Conservation (phyloP, 352 stramenopile species). For the Phytophthora capsici region DNA sequence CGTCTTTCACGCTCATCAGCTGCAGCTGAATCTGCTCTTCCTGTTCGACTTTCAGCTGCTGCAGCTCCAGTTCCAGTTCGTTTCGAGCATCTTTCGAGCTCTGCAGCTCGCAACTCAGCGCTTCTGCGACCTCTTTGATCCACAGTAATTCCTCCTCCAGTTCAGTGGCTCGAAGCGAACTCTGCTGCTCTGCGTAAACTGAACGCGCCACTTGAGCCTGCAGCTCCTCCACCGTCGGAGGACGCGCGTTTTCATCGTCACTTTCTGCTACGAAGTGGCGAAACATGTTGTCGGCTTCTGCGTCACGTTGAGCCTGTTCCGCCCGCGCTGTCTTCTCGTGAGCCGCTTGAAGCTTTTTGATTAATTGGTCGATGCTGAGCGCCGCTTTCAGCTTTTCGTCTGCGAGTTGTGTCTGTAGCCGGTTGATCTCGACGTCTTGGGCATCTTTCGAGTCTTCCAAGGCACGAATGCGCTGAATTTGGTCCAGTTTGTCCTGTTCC, state of each 20-base stretch:
- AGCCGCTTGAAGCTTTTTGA: constrained; percentile 7
- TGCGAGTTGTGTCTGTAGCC: constrained; percentile 12
- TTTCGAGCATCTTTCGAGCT: background rate
- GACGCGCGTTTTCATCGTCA: constrained; percentile 2
- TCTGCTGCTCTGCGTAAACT: constrained; percentile 10
- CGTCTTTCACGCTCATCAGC: background rate
- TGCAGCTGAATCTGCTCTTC: background rate
- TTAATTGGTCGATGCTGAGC: constrained; percentile 11
- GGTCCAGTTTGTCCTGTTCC: constrained; percentile 8
- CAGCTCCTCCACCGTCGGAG: background rate
- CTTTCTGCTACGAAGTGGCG: constrained; percentile 22
- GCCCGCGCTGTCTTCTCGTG: constrained; percentile 9
- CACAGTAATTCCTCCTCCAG: constrained; percentile 18
- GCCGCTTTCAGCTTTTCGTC: constrained; percentile 5
- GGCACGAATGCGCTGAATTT: constrained; percentile 1
- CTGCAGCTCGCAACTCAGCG: constrained; percentile 18
- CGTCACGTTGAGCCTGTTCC: constrained; percentile 25
- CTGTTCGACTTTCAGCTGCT: background rate
- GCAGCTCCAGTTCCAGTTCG: background rate
- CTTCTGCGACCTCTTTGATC: constrained; percentile 15
- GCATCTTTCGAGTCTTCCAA: background rate
- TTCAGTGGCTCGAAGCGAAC: constrained; percentile 7
- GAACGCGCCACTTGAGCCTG: constrained; percentile 5
- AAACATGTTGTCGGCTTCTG: constrained; percentile 35
- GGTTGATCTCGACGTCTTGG: background rate